phyloP scores from a whole-genome alignment of 2,329 filamentous ascomycete genomes.

The Venturiaceae sp. region DNA sequence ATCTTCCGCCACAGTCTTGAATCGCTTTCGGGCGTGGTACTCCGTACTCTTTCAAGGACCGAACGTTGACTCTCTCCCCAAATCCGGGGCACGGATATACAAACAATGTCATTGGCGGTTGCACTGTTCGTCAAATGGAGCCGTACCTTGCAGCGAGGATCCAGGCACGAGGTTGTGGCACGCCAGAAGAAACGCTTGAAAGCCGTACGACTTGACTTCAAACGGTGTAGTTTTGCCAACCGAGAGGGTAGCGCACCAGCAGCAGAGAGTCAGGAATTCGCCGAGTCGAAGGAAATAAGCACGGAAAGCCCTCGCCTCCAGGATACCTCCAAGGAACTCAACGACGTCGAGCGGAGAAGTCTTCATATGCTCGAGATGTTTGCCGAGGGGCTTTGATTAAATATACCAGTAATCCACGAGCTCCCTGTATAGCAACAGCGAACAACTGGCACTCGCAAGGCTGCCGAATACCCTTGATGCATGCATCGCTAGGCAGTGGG shows the following conservation, averaged over 20 bases:
- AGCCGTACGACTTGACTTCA: not conserved
- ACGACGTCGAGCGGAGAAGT: not conserved
- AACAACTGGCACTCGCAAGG: not conserved
- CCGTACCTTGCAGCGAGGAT: not conserved
- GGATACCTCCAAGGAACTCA: not conserved
- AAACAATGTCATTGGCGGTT: not conserved
- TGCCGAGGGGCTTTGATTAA: not conserved
- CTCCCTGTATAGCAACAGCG: not conserved
- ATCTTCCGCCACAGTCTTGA: not conserved
- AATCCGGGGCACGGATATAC: not conserved
- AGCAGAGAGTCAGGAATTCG: not conserved
- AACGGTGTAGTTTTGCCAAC: not conserved
- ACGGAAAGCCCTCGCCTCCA: not conserved
- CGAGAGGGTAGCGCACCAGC: not conserved
- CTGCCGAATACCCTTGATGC: not conserved
- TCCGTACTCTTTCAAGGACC: not conserved
- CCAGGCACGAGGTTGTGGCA: not conserved
- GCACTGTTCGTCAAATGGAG: not conserved
- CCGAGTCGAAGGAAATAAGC: not conserved
- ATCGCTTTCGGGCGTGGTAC: not conserved
- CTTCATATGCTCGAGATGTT: not conserved
- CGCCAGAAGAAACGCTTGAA: not conserved
- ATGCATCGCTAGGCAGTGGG: not conserved
- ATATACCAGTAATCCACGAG: not conserved
- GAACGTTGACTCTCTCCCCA: not conserved